Percentiles rank a stretch among this genome's conserved stretches.
Conservation (phyloP, 169 alveolate genomes). For the Babesia bigemina region DNA sequence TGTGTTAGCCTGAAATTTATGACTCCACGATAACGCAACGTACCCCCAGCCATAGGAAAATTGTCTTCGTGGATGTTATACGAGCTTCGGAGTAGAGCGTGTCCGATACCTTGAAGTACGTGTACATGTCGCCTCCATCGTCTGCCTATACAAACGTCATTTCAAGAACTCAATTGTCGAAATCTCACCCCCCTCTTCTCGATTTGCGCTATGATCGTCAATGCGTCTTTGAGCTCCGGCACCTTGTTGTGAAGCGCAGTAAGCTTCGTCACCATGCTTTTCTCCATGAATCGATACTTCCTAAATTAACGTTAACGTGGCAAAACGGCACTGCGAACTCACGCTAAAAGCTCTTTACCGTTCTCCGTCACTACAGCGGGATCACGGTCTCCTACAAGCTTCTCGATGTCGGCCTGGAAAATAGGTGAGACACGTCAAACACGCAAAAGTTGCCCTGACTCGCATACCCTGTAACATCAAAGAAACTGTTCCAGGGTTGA, state of each 20-base stretch:
- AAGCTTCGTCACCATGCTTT: conserved; percentile 69
- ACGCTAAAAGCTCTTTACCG: conserved; percentile 71
- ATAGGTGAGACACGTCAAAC: neutral
- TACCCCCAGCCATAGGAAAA: conserved; percentile 87
- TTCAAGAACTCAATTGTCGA: neutral
- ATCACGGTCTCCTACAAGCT: conserved; percentile 58
- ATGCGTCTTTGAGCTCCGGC: conserved; percentile 78
- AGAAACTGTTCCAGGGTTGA: too few relatives aligned
- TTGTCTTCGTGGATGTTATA: conserved; percentile 78
- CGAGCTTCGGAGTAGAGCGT: conserved; percentile 83
- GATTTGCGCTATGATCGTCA: conserved; percentile 42
- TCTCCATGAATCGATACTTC: conserved; percentile 79
- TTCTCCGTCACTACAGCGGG: conserved; percentile 50
- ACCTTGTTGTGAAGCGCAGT: conserved; percentile 70
- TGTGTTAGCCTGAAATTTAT: conserved; percentile 79
- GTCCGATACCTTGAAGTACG: conserved; percentile 80
- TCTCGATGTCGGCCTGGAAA: conserved; percentile 63
- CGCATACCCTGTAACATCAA: neutral
- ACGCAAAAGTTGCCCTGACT: neutral
- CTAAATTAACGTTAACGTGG: conserved; percentile 27
- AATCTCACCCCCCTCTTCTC: conserved; percentile 42
- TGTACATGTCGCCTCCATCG: conserved; percentile 27
- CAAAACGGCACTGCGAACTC: neutral
- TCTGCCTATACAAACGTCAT: conserved; percentile 30
- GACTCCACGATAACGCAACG: neutral